Base-by-base conservation (phyloP, 768 basidiomycete genomes). In the Sporobolomyces pararoseus region DNA sequence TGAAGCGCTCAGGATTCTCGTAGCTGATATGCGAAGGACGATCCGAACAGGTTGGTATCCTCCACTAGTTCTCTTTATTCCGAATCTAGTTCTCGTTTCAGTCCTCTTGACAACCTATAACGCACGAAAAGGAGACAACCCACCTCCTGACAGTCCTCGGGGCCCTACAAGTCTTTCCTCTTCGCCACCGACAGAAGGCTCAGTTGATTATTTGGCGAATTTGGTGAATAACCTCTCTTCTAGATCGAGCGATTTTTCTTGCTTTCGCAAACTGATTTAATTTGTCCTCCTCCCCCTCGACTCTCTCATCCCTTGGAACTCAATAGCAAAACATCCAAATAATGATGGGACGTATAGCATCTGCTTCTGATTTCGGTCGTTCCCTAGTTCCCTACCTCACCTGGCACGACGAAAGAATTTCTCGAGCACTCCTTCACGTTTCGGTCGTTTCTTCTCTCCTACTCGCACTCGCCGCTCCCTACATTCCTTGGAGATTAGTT, bases 271-370 rank as follows among this genome's bases (percentile, higher is more conserved):
- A n/a, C n/a, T n/a, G n/a, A n/a, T n/a, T n/a, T n/a, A n/a, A n/a
- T n/a, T n/a, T n/a, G n/a, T 29, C 34, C n/a, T 31, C 9, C 23
- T 12, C 29, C n/a, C 21, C 31, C n/a, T 35, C 54, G 16, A 10
- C 21, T 31, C 52, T 42, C 39, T 42, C 39, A 17, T 42, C 39
- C 17, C 39, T 9, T 42, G 39, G 39, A 42, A 42, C 9, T 17
- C 32, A 32, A 19, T 65, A 73, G 72, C 74, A 75, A 67, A 73
- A 73, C 71, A 77, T 77, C 50, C 76, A 77, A 44, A 74, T 70
- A 66, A 68, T 75, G 60, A 77, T 77, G 76, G 76, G 76, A 6
- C 64, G 72, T 17, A 59, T 75, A 27, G 65, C 75, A 17, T 71
- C 72, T 65, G 50, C 73, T 21, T 66, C 74, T 1, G 76, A 77